Evolutionary conservation across 441 rosid genomes (phyloP).

Genomic region (Rhodomyrtus psidioides): DNA sequence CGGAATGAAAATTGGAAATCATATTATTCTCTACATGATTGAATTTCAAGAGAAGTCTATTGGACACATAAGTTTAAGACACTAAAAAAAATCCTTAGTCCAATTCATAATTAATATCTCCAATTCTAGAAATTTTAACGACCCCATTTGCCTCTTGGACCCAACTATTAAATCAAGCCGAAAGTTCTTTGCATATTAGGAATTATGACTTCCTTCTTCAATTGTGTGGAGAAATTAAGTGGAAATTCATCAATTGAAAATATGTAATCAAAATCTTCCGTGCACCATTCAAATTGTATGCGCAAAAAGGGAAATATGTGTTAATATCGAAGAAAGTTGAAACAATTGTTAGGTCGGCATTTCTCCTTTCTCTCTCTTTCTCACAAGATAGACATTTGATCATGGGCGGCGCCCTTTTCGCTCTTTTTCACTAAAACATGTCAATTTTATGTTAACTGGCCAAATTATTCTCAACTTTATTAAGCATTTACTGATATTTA

Average conservation of each 20-base stretch:
- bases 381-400: neutral
- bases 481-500: neutral
- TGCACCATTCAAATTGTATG: neutral
- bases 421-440: neutral
- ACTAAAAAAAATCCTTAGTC: neutral
- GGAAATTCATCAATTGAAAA: neutral
- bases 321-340: neutral
- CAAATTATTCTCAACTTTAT: neutral
- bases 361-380: no score
- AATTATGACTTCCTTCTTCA: neutral
- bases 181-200: neutral
- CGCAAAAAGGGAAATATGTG: neutral
- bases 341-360: no score
- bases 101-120: neutral
- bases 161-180: neutral
- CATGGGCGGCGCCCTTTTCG: neutral
- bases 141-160: neutral
- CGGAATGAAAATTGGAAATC: neutral
- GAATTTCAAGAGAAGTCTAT: neutral
- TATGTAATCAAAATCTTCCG: neutral
- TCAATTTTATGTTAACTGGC: neutral
- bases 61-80: neutral
- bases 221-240: neutral
- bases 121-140: neutral
- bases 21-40: neutral